Evolutionary conservation across 1,284 basidiomycete genomes (phyloP).

Genomic region (Cutaneotrichosporon sp.): DNA sequence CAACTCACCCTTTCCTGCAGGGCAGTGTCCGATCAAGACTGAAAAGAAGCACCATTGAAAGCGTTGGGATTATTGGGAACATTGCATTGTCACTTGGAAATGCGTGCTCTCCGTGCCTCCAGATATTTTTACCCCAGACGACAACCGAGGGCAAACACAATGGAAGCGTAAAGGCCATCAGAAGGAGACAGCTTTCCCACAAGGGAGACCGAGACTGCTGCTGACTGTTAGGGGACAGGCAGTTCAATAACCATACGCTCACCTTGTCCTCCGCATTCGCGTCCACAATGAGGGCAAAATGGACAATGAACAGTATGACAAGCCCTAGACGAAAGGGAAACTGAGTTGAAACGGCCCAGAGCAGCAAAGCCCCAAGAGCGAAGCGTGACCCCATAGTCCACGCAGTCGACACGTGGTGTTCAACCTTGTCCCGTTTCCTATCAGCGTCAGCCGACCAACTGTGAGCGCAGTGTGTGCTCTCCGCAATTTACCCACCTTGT

Average conservation of each 20-base stretch:
- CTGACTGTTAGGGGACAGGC: not conserved
- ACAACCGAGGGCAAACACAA: conserved; percentile 70
- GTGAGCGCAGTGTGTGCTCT: too few relatives aligned
- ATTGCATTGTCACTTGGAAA: conserved; percentile 25
- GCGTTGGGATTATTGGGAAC: conserved; percentile 18
- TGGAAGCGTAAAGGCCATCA: conserved; percentile 70
- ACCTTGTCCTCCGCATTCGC: not conserved
- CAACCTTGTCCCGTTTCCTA: too few relatives aligned
- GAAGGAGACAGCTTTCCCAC: conserved; percentile 52
- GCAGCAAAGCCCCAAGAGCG: conserved; percentile 5
- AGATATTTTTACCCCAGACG: conserved; percentile 78
- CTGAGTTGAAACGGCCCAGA: too few relatives aligned
- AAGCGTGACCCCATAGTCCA: not conserved
- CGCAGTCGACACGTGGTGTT: too few relatives aligned
- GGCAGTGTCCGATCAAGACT: conserved; percentile 47
- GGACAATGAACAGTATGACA: conserved; percentile 70
- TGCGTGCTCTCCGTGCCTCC: conserved; percentile 22
- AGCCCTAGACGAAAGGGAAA: conserved; percentile 89
- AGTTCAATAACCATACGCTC: not conserved
- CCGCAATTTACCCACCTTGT: too few relatives aligned
- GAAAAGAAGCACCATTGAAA: conserved; percentile 49
- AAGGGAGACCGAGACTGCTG: too few relatives aligned
- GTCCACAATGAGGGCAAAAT: conserved; percentile 48
- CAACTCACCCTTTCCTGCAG: conserved; percentile 46
- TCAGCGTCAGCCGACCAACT: not conserved